These are phyloP conservation scores for Datura wrightii DNA, from an alignment of 257 asterid species.

Conservation along the genomic window DNA sequence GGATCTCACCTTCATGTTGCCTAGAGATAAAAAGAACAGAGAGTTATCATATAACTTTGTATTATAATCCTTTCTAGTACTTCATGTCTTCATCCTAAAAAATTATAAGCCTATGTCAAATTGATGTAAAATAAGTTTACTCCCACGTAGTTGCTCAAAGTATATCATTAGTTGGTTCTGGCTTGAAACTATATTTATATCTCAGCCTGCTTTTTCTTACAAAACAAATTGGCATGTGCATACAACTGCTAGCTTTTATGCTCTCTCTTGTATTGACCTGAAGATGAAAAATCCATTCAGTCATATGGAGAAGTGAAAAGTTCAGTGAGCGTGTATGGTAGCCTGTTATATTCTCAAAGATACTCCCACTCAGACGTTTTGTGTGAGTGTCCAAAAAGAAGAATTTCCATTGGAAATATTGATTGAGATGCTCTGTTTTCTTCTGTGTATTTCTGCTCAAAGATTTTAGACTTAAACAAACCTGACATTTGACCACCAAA, in stretches of 20 bases:
- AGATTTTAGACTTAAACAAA: not conserved
- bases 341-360: not conserved
- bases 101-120: not conserved
- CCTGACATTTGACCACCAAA: constrained; percentile 25
- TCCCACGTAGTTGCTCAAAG: not conserved
- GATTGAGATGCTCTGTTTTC: constrained; percentile 20
- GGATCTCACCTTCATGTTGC: not conserved
- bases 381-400: not conserved
- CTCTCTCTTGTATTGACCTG: constrained; percentile 16
- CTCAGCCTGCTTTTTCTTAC: constrained; percentile 4
- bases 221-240: constrained; percentile 17
- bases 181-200: not conserved
- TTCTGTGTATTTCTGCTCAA: not conserved
- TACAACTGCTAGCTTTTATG: not conserved
- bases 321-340: not conserved
- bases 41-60: not conserved
- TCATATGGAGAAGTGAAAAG: constrained; percentile 1
- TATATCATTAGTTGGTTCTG: not conserved
- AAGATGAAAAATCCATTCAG: not conserved
- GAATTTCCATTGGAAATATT: constrained; percentile 9
- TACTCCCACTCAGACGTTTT: not conserved
- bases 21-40: constrained; percentile 2
- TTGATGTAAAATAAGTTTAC: not conserved
- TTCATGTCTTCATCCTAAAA: not conserved
- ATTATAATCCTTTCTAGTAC: not conserved